phyloP scores from a whole-genome alignment of 805 yeast genomes.

The Saturnispora serradocipensis region DNA sequence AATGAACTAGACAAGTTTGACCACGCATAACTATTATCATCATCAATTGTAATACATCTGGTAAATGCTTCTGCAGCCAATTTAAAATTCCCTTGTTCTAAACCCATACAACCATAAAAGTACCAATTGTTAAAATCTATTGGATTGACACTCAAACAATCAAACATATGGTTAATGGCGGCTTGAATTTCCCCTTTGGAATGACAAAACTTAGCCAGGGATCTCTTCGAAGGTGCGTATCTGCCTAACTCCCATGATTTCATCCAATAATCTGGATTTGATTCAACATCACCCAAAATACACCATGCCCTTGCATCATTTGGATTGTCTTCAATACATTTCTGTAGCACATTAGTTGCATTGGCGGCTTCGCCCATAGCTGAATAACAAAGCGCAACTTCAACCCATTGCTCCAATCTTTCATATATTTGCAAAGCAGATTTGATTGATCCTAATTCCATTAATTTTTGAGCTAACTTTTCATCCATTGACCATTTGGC shows the following conservation, averaged over 20 bases:
- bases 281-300: constrained; percentile 76
- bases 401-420: constrained; percentile 64
- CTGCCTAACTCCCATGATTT: constrained; percentile 81
- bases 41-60: constrained; percentile 80
- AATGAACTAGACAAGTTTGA: constrained; percentile 81
- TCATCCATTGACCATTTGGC: constrained; percentile 85
- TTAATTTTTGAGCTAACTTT: constrained; percentile 72
- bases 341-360: constrained; percentile 53
- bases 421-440: constrained; percentile 88
- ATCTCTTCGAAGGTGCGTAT: constrained; percentile 77
- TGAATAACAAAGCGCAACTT: constrained; percentile 85
- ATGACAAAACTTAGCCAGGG: constrained; percentile 67
- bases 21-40: constrained; percentile 77
- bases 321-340: constrained; percentile 46
- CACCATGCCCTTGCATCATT: constrained; percentile 77
- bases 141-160: constrained; percentile 66
- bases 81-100: constrained; percentile 61
- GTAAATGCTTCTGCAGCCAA: constrained; percentile 88
- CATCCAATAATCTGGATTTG: constrained; percentile 69
- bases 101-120: constrained; percentile 82
- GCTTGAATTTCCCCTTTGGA: constrained; percentile 38
- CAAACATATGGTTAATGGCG: constrained; percentile 62
- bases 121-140: constrained; percentile 78
- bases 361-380: constrained; percentile 64
- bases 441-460: constrained; percentile 74